These are phyloP conservation scores for Phlegmacium glaucopus DNA, from an alignment of 768 basidiomycete species.

Conservation along the genomic window DNA sequence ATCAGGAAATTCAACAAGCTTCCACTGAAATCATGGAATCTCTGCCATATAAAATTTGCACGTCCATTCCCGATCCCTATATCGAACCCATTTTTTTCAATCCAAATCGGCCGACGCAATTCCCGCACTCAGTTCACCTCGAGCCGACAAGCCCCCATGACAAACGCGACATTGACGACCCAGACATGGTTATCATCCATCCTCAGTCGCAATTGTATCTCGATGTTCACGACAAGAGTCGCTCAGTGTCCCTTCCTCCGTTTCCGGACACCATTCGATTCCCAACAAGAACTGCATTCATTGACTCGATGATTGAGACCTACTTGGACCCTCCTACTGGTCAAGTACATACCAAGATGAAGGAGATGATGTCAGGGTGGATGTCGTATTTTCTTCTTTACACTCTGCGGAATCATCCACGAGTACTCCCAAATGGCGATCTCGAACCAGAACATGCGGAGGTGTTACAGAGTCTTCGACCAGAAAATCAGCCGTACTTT, in stretches of 20 bases:
- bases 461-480: constrained; percentile 7
- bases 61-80: background rate
- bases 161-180: background rate
- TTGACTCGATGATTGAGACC: constrained; percentile 1
- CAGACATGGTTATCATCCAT: constrained; percentile 11
- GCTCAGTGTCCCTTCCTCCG: constrained; percentile 6
- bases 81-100: background rate
- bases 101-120: background rate
- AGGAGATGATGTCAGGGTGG: background rate
- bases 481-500: constrained; percentile 10
- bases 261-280: constrained; percentile 9
- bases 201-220: constrained; percentile 10
- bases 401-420: constrained; percentile 7
- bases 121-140: background rate
- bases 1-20: constrained; percentile 4
- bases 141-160: background rate
- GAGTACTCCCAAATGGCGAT: constrained; percentile 1
- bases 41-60: background rate
- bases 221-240: constrained; percentile 7
- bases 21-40: background rate
- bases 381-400: constrained; percentile 4
- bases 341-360: background rate
- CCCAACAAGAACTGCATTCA: constrained; percentile 9
- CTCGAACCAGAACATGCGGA: constrained; percentile 6
- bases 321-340: constrained; percentile 1